Percentiles rank a stretch among this genome's conserved stretches.
Evolutionary conservation across 2,329 filamentous ascomycete species (phyloP).

Genomic region (Colletotrichum liriopes): DNA sequence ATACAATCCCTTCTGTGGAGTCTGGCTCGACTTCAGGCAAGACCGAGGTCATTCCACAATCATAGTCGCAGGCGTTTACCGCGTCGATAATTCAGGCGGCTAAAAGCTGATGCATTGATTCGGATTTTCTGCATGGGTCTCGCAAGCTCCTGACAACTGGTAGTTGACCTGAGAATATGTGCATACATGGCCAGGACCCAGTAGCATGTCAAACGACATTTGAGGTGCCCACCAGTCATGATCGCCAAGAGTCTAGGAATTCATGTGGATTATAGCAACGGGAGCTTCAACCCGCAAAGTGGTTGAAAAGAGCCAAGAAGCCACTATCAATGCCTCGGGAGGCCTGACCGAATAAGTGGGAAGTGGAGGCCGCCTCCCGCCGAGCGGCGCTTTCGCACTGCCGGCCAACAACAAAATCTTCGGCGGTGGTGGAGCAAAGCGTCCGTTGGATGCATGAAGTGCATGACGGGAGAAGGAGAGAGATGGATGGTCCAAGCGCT

Average conservation of each 20-base stretch:
- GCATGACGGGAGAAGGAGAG: not conserved
- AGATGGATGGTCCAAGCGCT: not conserved
- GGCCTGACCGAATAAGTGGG: not conserved
- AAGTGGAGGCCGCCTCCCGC: not conserved
- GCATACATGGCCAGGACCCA: not conserved
- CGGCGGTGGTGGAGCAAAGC: not conserved
- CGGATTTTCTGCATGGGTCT: not conserved
- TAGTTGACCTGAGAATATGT: not conserved
- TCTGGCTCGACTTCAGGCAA: no score
- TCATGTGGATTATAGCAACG: no score
- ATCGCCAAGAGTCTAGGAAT: no score
- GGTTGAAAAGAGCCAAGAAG: no score
- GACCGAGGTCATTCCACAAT: no score
- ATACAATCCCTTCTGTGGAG: no score
- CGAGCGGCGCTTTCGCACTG: not conserved
- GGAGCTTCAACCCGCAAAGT: not conserved
- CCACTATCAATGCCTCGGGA: not conserved
- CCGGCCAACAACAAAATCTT: not conserved
- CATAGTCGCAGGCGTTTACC: no score
- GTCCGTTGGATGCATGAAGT: not conserved
- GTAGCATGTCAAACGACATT: no score
- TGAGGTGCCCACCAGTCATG: not conserved
- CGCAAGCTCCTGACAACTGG: not conserved
- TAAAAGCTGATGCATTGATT: not conserved
- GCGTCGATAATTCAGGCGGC: no score